Evolutionary conservation across 441 rosid genomes (phyloP).

Genomic region (Bruguiera hainesii): DNA sequence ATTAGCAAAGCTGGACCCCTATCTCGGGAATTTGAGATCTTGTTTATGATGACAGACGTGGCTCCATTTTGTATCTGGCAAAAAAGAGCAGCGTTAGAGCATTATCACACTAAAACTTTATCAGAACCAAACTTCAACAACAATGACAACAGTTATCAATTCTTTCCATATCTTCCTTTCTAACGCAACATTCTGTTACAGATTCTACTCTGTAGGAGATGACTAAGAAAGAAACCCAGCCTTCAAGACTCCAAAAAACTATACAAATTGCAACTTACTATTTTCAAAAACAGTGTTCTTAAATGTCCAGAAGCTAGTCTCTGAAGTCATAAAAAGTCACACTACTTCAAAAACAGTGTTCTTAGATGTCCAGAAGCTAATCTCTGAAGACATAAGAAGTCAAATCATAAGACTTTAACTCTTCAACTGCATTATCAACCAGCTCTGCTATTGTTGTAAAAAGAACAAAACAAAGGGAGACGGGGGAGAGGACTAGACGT

Average conservation of each 20-base stretch:
- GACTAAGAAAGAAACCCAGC: too few species aligned
- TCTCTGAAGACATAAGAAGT: too few species aligned
- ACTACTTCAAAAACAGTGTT: too few species aligned
- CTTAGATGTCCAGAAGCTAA: too few species aligned
- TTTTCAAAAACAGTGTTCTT: too few species aligned
- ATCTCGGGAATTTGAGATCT: slow-evolving; percentile 59
- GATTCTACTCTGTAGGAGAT: too few species aligned
- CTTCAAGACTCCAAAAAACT: too few species aligned
- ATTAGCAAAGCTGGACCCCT: slow-evolving; percentile 58
- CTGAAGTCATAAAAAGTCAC: too few species aligned
- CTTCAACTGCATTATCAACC: slow-evolving; percentile 81
- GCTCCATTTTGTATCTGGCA: slow-evolving; percentile 79
- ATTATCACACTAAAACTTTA: slow-evolving; percentile 22
- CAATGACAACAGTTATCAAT: neutral
- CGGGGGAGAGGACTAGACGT: neutral
- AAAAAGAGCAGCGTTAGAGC: slow-evolving; percentile 14
- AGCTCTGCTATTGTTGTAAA: slow-evolving; percentile 72
- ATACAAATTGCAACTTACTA: too few species aligned
- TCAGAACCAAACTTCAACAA: neutral
- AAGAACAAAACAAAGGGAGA: neutral
- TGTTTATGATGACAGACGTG: slow-evolving; percentile 73
- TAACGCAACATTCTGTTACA: too few species aligned
- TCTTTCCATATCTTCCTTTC: too few species aligned
- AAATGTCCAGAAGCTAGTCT: too few species aligned
- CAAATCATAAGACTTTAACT: slow-evolving; percentile 38